Base-by-base conservation (phyloP, 225 moss, liverwort and hornwort genomes). In the Pleurozium schreberi region DNA sequence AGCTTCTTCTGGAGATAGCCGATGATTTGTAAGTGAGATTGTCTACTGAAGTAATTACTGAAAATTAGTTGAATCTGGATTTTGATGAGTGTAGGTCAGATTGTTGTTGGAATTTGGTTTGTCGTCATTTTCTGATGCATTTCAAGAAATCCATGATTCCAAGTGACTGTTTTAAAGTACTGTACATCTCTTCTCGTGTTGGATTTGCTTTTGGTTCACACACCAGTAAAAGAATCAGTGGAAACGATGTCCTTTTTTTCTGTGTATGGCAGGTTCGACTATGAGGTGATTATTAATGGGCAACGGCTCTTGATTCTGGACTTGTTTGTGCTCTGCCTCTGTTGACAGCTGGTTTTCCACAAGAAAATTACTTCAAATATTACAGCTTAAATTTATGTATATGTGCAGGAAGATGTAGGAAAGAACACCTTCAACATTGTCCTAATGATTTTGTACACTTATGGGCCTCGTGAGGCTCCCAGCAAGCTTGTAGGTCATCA, bases 381-480 rank as follows among this genome's bases (percentile, higher is more conserved):
- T 47, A 69, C 49, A 47, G 55, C 65, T 36, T 38, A 36, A 89
- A 81, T n/a, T n/a, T n/a, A 43, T 18, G 60, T 60, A 15, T 47
- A 36, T 25, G 85, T 87, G 90, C 93, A 99, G 96, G 96, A 96
- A 89, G 98, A 97, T 92, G 95, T 95, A 81, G 88, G 89, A 64
- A 96, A 93, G 66, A 97, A 95, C 90, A 94, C 95, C 93, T 97
- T 95, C 91, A 99, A 96, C 86, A 86, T 96, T 80, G 92, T 96
- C 71, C 94, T 93, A 62, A 93, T 97, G 95, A 93, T 97, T 88
- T 84, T 92, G 81, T 91, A 89, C 63, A 87, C 90, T n/a, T 94
- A 92, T 68, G 99, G 94, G 75, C 92, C 96, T 64, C 84, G 83
- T 45, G 90, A 95, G 81, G 96, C 93, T 53, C 95, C 96, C 53